Conservation (phyloP, 208 protist species). For the Balamuthia mandrillaris region DNA sequence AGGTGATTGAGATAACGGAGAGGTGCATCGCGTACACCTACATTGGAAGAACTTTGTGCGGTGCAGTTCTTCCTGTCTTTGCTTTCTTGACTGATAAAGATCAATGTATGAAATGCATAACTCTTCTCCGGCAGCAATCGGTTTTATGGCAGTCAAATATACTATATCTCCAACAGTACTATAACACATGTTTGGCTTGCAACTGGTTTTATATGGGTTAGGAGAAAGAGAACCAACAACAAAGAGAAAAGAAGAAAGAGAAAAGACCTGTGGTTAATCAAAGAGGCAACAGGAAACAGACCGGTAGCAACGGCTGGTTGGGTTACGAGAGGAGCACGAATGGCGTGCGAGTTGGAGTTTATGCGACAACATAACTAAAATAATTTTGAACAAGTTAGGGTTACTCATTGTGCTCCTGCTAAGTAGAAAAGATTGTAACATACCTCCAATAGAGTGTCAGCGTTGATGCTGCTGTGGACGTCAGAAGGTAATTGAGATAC, state of each 20-base stretch:
- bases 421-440: background rate
- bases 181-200: background rate
- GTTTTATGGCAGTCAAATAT: background rate
- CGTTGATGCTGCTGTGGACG: background rate
- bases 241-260: background rate
- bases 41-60: background rate
- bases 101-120: conserved; percentile 17
- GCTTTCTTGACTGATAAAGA: background rate
- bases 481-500: background rate
- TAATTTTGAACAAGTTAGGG: background rate
- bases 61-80: background rate
- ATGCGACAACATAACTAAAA: background rate
- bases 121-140: background rate
- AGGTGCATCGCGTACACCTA: background rate
- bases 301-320: background rate
- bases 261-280: background rate
- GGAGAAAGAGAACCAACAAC: background rate
- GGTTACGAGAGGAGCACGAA: background rate
- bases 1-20: background rate
- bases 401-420: background rate
- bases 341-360: background rate
- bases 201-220: background rate
- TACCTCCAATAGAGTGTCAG: background rate
- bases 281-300: background rate
- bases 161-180: too few relatives aligned